A percentile compares a stretch with the other conserved stretches of the same genome.
phyloP scores from a whole-genome alignment of 208 protist species.

The Leishmania amazonensis region DNA sequence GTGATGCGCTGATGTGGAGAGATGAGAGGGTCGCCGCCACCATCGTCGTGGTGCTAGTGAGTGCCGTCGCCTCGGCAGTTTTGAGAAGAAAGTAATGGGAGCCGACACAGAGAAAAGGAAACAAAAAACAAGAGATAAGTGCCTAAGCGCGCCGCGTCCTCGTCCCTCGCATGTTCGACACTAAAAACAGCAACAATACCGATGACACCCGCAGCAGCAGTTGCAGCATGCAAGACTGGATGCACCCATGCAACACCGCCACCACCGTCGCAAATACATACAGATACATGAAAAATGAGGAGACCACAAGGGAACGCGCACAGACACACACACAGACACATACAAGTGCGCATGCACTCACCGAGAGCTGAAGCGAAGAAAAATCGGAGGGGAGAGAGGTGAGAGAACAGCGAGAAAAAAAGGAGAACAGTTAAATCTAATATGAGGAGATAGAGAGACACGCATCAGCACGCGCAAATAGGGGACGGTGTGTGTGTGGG shows the following conservation, averaged over 20 bases:
- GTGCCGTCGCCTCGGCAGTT: neutral
- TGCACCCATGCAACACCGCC: neutral
- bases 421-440: conserved; percentile 3
- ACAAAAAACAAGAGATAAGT: neutral
- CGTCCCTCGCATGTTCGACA: neutral
- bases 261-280: neutral
- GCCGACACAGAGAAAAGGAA: conserved; percentile 7
- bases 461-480: neutral
- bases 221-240: neutral
- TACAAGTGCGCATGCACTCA: neutral
- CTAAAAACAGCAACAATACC: neutral
- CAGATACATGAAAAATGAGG: neutral
- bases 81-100: neutral
- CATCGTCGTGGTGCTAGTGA: neutral
- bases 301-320: neutral
- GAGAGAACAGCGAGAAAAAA: neutral
- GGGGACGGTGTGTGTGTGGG: neutral
- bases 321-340: neutral
- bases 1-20: neutral
- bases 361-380: neutral
- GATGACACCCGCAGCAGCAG: neutral
- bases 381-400: neutral
- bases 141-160: neutral
- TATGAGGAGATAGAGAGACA: neutral
- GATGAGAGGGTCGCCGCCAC: neutral